Percentiles rank a stretch among this genome's conserved stretches.
These are phyloP conservation scores for Coleophoma crateriformis DNA, from an alignment of 2,329 filamentous ascomycete species.

Conservation along the genomic window DNA sequence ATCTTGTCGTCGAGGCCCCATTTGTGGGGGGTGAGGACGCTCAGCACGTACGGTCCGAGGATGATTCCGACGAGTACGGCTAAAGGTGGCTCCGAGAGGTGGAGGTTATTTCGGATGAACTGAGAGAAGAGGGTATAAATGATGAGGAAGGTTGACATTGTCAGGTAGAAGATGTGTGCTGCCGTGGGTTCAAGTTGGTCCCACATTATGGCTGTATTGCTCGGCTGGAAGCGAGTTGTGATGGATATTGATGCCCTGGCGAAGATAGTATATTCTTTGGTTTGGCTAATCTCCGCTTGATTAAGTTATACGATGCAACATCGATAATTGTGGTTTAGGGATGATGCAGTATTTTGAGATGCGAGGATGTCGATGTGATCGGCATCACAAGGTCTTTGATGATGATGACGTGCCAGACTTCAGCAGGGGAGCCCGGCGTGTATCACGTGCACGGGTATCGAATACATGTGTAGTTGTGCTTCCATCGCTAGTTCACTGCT, in stretches of 20 bases:
- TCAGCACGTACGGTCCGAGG: constrained; percentile 62
- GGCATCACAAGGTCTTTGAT: too few species aligned
- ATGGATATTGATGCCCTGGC: too few species aligned
- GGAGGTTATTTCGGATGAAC: constrained; percentile 51
- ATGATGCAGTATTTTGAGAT: too few species aligned
- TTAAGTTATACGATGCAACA: not conserved
- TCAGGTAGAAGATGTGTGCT: constrained; percentile 52
- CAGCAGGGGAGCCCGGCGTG: too few species aligned
- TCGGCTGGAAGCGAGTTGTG: not conserved
- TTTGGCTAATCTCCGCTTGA: too few species aligned
- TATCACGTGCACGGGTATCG: too few species aligned
- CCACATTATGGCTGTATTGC: constrained; percentile 28
- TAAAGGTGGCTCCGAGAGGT: constrained; percentile 51
- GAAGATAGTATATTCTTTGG: too few species aligned
- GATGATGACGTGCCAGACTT: too few species aligned
- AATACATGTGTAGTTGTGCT: too few species aligned
- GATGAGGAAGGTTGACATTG: constrained; percentile 51
- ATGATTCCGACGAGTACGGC: constrained; percentile 68
- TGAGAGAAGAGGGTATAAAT: constrained; percentile 54
- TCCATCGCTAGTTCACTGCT: too few species aligned
- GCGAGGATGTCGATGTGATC: too few species aligned
- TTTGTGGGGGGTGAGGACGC: constrained; percentile 51
- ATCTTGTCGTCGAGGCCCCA: constrained; percentile 66
- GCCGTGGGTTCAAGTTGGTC: constrained; percentile 48
- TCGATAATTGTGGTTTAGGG: not conserved